These are phyloP conservation scores for Globisporangium spiculum DNA, from an alignment of 352 stramenopile species.

Conservation along the genomic window DNA sequence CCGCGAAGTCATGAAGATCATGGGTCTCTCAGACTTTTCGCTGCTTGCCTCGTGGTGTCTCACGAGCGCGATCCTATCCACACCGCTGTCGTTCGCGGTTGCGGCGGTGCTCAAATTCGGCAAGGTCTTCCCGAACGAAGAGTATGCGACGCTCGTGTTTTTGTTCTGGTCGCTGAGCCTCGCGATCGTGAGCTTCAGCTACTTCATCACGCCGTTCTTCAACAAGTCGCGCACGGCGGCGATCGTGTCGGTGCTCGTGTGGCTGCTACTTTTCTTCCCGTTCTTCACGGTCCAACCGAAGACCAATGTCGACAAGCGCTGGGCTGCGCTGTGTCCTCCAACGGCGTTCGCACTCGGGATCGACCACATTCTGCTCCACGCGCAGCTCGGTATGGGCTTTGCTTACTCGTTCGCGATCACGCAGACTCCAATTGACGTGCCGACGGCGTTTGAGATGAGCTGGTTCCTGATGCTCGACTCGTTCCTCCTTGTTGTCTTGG, in stretches of 20 bases:
- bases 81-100: conserved; percentile 39
- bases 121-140: conserved; percentile 59
- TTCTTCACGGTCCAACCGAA: conserved; percentile 57
- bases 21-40: conserved; percentile 60
- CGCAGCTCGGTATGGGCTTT: conserved; percentile 56
- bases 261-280: conserved; percentile 67
- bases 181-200: conserved; percentile 54
- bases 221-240: conserved; percentile 58
- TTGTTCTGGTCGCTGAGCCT: conserved; percentile 64
- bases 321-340: conserved; percentile 44
- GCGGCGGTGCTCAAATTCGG: conserved; percentile 54
- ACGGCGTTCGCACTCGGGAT: conserved; percentile 68
- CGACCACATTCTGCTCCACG: conserved; percentile 50
- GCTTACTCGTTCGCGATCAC: conserved; percentile 46
- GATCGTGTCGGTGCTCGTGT: conserved; percentile 60
- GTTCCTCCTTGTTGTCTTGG: conserved; percentile 74
- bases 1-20: conserved; percentile 80
- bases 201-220: conserved; percentile 63
- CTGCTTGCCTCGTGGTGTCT: conserved; percentile 57
- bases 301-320: conserved; percentile 41
- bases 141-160: conserved; percentile 55
- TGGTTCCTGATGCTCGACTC: conserved; percentile 75
- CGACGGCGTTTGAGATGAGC: conserved; percentile 46
- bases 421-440: conserved; percentile 35
- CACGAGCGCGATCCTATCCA: conserved; percentile 45